Evolutionary conservation across 2,329 filamentous ascomycete genomes (phyloP).

Genomic region (Claviceps cyperi): DNA sequence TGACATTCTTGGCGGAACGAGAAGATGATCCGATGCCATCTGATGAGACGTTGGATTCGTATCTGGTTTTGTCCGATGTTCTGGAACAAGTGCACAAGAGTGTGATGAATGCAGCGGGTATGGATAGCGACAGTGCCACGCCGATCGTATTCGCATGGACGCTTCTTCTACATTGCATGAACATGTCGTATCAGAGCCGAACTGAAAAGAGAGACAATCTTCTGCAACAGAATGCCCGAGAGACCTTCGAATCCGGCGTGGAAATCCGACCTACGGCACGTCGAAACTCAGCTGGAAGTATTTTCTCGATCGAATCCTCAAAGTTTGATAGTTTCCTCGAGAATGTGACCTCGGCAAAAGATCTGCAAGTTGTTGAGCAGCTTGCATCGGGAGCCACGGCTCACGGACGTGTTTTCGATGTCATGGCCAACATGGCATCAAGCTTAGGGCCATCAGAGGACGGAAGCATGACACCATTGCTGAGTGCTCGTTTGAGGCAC

Average conservation of each 20-base stretch:
- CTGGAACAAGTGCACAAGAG: conserved; percentile 60
- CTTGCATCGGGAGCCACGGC: conserved; percentile 35
- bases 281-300: conserved; percentile 46
- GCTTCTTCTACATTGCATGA: conserved; percentile 57
- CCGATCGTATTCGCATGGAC: conserved; percentile 74
- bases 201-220: conserved; percentile 45
- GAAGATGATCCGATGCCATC: conserved; percentile 22
- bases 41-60: conserved; percentile 34
- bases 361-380: conserved; percentile 34
- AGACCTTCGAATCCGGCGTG: conserved; percentile 38
- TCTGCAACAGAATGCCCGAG: conserved; percentile 43
- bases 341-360: conserved; percentile 33
- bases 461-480: conserved; percentile 36
- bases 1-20: conserved; percentile 26
- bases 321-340: conserved; percentile 44
- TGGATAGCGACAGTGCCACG: conserved; percentile 46
- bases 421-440: conserved; percentile 35
- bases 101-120: conserved; percentile 45
- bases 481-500: conserved; percentile 48
- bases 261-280: conserved; percentile 27
- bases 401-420: conserved; percentile 36
- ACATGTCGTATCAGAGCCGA: conserved; percentile 45
- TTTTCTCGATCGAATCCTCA: conserved; percentile 46
- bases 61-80: conserved; percentile 53
- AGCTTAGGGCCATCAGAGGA: conserved; percentile 30